These are phyloP conservation scores for Dispira parvispora DNA, from an alignment of 192 early-diverging fungal genomes.

Conservation along the genomic window DNA sequence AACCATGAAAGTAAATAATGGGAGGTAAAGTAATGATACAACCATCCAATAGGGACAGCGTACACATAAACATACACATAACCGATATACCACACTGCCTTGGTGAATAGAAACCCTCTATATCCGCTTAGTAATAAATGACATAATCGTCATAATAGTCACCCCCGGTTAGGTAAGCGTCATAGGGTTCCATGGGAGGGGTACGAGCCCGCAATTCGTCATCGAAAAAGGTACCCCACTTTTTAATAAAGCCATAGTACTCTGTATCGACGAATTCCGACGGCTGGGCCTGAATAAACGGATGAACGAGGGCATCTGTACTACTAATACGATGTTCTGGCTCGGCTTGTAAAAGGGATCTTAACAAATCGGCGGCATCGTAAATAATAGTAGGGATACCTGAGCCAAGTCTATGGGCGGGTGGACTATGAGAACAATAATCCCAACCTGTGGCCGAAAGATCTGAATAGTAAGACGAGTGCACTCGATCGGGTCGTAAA, in stretches of 20 bases:
- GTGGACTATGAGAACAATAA: background rate
- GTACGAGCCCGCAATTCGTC: slow-evolving; percentile 10
- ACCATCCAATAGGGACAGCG: too few relatives aligned
- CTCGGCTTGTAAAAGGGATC: slow-evolving; percentile 33
- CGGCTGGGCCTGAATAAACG: slow-evolving; percentile 25
- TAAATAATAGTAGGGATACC: slow-evolving; percentile 30
- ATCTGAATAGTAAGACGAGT: slow-evolving; percentile 14
- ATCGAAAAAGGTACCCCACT: slow-evolving; percentile 5
- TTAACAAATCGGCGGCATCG: slow-evolving; percentile 44
- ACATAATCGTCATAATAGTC: slow-evolving; percentile 9
- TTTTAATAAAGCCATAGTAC: background rate
- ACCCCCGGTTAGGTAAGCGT: background rate
- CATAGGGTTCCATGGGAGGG: slow-evolving; percentile 8
- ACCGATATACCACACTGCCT: too few relatives aligned
- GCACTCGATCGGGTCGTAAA: slow-evolving; percentile 16
- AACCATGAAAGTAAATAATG: too few relatives aligned
- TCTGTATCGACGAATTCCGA: slow-evolving; percentile 4
- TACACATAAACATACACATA: too few relatives aligned
- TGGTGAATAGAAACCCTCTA: too few relatives aligned
- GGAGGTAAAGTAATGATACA: too few relatives aligned
- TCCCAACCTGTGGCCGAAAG: background rate
- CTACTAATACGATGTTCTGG: slow-evolving; percentile 36
- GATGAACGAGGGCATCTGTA: slow-evolving; percentile 31
- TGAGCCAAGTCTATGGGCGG: background rate
- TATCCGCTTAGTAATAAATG: slow-evolving; percentile 11